These are phyloP conservation scores for Rubia yunnanensis DNA, from an alignment of 257 asterid species.

Conservation along the genomic window DNA sequence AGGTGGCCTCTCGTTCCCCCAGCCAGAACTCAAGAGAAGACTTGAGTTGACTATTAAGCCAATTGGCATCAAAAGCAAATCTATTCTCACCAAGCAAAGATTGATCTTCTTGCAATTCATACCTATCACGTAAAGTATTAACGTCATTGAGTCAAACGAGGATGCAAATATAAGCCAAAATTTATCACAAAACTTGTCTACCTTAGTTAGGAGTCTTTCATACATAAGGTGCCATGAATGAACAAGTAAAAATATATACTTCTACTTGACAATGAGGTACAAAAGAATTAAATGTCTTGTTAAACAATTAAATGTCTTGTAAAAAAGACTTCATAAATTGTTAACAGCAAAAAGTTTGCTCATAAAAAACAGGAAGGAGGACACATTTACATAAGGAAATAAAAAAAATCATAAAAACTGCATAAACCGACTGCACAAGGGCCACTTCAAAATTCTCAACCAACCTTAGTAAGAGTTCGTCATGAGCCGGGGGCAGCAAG, in stretches of 20 bases:
- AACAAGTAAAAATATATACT: too few relatives aligned
- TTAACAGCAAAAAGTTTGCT: not conserved
- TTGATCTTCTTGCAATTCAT: conserved; percentile 75
- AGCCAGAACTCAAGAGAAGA: conserved; percentile 67
- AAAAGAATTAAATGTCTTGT: too few relatives aligned
- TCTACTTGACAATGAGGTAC: too few relatives aligned
- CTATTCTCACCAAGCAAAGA: conserved; percentile 68
- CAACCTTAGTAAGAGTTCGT: conserved; percentile 66
- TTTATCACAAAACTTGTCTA: too few relatives aligned
- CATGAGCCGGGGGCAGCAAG: conserved; percentile 58
- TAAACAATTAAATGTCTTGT: too few relatives aligned
- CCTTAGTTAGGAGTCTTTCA: too few relatives aligned
- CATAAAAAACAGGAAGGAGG: not conserved
- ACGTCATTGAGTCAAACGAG: not conserved
- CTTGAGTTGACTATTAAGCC: conserved; percentile 55
- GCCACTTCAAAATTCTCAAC: conserved; percentile 3
- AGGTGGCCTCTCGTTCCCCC: conserved; percentile 63
- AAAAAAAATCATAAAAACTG: not conserved
- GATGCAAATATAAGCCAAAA: not conserved
- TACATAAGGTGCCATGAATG: too few relatives aligned
- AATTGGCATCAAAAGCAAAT: conserved; percentile 46
- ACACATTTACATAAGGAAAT: not conserved
- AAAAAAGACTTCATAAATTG: not conserved
- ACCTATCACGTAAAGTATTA: conserved; percentile 27
- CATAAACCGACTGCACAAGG: not conserved